Conservation (phyloP, 163 green algal genomes). For the Chlamydomonas reinhardtii region DNA sequence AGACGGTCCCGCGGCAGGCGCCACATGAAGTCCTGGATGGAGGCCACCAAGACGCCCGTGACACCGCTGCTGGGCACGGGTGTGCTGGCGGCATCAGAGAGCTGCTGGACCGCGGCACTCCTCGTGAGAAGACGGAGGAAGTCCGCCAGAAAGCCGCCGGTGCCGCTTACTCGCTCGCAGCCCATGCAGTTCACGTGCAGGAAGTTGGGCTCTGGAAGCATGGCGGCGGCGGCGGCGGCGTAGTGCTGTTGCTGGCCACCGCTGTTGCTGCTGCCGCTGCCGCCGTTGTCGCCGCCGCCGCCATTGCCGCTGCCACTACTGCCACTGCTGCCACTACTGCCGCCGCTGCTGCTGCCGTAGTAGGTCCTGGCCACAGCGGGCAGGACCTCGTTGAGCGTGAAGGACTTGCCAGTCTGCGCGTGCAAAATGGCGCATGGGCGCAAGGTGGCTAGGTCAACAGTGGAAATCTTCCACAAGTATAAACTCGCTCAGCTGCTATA, state of each 20-base stretch:
- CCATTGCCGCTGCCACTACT: too few relatives aligned
- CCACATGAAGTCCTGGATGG: constrained; percentile 37
- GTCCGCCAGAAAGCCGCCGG: constrained; percentile 3
- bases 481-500: too few relatives aligned
- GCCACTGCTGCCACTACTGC: too few relatives aligned
- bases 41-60: constrained; percentile 3
- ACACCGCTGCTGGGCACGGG: constrained; percentile 1
- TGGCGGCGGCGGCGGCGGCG: neutral
- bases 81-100: constrained; percentile 27
- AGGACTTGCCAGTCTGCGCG: constrained; percentile 40
- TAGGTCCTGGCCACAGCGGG: constrained; percentile 30
- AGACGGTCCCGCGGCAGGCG: neutral
- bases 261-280: neutral
- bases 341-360: neutral
- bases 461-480: too few relatives aligned
- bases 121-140: constrained; percentile 14
- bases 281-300: too few relatives aligned
- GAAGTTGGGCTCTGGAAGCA: constrained; percentile 30
- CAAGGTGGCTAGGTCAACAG: neutral
- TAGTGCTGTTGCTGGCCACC: neutral
- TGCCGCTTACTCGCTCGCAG: constrained; percentile 13
- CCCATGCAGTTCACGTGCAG: constrained; percentile 30
- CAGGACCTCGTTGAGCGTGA: constrained; percentile 24
- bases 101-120: constrained; percentile 1
- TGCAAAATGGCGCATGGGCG: constrained; percentile 20